Base-by-base conservation (phyloP, 306 rosid species). In the Clitoria ternatea region DNA sequence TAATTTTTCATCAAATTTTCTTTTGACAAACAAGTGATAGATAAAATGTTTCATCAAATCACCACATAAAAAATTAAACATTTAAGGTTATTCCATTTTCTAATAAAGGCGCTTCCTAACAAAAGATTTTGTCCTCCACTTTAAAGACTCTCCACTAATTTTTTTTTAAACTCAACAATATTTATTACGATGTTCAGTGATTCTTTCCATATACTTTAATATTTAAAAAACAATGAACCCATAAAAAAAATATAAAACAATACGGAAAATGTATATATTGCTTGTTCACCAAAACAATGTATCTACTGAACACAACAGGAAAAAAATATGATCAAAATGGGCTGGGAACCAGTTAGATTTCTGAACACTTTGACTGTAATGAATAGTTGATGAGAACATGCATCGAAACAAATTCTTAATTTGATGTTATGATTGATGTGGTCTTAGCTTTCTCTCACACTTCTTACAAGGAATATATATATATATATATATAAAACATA, bases 301-400 rank as follows among this genome's bases (percentile, higher is more conserved):
- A 45, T 65, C 71, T n/a, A n/a, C n/a, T n/a, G n/a, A n/a, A n/a
- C n/a, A 5, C 53, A 45, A 27, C 45, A 27, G 0, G 3, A 6
- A 11, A 60, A 11, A 3, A 60, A 5, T 22, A 30, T 7, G 5
- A 19, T 11, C 4, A 66, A 26, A 3, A 32, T 24, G 24, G 14
- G 43, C 9, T 35, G 50, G 43, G 65, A 49, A 5, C 17, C 35
- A 5, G n/a, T 20, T 33, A 32, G 27, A 42, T 15, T 50, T 67
- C 15, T 54, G 9, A 30, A 68, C 52, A 33, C 56, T 77, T 80
- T 82, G 85, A 85, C 85, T 66, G 61, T 50, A 73, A 67, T 71
- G 76, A 57, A 10, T 60, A n/a, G n/a, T n/a, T n/a, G n/a, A n/a
- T 61, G 36, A 33, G 13, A 69, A 19, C 19, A 12, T 18, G 23